Conservation (phyloP, 2,329 filamentous ascomycete species). For the Cladosporium sp. region DNA sequence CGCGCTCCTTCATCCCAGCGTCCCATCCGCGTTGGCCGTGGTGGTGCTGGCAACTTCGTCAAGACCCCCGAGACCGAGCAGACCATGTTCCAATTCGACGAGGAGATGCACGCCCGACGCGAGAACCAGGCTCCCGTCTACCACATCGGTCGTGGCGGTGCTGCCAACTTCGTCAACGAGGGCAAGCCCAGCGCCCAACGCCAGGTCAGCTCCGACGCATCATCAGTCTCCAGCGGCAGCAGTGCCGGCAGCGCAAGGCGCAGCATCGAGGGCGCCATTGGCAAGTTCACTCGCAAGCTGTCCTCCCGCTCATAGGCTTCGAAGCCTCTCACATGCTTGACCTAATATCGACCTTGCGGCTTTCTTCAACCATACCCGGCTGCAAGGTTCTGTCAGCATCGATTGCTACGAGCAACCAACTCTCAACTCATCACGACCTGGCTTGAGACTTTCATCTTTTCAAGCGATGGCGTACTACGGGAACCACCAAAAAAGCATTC, state of each 20-base stretch:
- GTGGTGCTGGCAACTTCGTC: conserved; percentile 60
- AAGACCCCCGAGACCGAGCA: conserved; percentile 51
- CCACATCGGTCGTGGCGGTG: conserved; percentile 63
- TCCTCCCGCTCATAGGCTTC: conserved; percentile 13
- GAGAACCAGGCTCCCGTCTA: conserved; percentile 57
- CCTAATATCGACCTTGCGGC: neutral
- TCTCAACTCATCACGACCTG: conserved; percentile 9
- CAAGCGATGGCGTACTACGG: conserved; percentile 5
- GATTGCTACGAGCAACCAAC: neutral
- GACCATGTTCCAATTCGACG: conserved; percentile 68
- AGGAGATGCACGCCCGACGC: conserved; percentile 60
- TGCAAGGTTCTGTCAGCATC: conserved; percentile 6
- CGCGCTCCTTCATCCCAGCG: conserved; percentile 43
- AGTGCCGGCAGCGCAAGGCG: conserved; percentile 17
- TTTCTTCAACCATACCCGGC: conserved; percentile 1
- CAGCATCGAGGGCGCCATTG: conserved; percentile 20
- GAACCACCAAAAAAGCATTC: conserved; percentile 14
- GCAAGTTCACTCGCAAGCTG: conserved; percentile 20
- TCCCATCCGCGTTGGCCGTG: conserved; percentile 57
- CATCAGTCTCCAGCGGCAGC: conserved; percentile 16
- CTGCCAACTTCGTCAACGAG: conserved; percentile 53
- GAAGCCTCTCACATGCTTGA: neutral
- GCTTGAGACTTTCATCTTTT: neutral
- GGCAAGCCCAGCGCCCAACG: conserved; percentile 12
- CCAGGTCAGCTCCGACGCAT: conserved; percentile 4